Evolutionary conservation across 2,329 filamentous ascomycete genomes (phyloP), one percentile per base, ranked within the genome.

Genomic region (Talaromyces sp.): DNA sequence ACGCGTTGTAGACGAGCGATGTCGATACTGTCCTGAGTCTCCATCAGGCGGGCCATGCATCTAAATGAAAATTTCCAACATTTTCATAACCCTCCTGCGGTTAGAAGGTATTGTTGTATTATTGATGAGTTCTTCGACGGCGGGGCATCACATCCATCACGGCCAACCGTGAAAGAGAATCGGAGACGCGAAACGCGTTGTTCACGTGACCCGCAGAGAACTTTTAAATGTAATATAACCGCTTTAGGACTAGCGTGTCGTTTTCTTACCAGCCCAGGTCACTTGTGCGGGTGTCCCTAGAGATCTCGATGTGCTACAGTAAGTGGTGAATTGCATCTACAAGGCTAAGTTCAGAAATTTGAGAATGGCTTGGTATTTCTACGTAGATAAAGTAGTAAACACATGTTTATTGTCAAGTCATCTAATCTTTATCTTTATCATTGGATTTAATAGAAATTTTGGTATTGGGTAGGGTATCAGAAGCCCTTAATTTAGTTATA

Each of bases 11-110:
- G 56, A 55, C 68, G 67, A 47, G 62, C 65, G 35, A 76, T 67
- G 49, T 76, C 73, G 52, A 75, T 63, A 49, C 73, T 75, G 52
- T 75, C 65, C 47, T 75, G 71, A 6, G 70, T 73, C 51, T 74
- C 71, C 71, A 74, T 74, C 29, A n/a, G 35, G 24, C 35, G 19
- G 6, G 0, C 4, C 35, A 6, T 41, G 30, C 11, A 1, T 11
- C 13, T 2, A 33, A 22, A 22, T 14, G 27, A 22, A 40, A 8
- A 6, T 41, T 6, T 22, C 11, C 9, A 6, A 13, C 7, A 3
- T 40, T 29, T 6, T 3, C 44, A 47, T 29, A 3, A n/a, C 6
- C 20, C 10, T 36, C 11, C 24, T 9, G 4, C 24, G 24, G 24
- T 9, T 33, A 19, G 3, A 16, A 16, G 20, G 11, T 24, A 13